Evolutionary conservation across 306 rosid species (phyloP).

Genomic region (Chamaecrista fasciculata): DNA sequence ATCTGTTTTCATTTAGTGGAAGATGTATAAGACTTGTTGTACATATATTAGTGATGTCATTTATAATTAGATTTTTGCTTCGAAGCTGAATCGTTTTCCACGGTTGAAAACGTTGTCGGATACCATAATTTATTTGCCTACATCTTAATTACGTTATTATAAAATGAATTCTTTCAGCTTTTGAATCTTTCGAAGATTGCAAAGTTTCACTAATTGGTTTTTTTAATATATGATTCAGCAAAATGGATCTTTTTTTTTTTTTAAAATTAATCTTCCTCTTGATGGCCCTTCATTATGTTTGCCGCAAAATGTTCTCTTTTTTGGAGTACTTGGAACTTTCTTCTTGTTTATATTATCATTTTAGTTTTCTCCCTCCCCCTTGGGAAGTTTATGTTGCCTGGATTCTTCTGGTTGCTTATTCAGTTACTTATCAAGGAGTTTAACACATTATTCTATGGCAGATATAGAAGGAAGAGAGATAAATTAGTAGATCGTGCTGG

Average conservation of each 20-base stretch:
- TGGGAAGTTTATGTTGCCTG: neutral
- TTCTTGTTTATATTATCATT: neutral
- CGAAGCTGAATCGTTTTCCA: conserved; percentile 7
- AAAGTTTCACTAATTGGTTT: neutral
- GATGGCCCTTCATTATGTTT: neutral
- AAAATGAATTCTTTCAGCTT: conserved; percentile 11
- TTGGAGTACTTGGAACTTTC: neutral
- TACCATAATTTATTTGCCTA: conserved; percentile 2
- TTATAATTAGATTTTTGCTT: conserved; percentile 13
- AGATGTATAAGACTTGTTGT: neutral
- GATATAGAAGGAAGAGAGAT: conserved; percentile 93
- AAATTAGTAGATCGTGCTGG: conserved; percentile 56
- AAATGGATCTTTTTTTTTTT: neutral
- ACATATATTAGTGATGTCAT: conserved; percentile 6
- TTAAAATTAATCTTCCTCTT: neutral
- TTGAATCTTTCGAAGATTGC: neutral
- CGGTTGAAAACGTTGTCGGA: neutral
- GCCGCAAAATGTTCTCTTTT: neutral
- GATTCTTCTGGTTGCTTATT: conserved; percentile 22
- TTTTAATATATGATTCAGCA: neutral
- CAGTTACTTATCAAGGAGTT: conserved; percentile 12
- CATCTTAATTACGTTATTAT: neutral
- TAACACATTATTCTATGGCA: conserved; percentile 35
- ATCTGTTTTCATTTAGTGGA: conserved; percentile 9
- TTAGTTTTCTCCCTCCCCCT: neutral